These are phyloP conservation scores for Boletus insuetus DNA, from an alignment of 768 basidiomycete species.

Conservation along the genomic window DNA sequence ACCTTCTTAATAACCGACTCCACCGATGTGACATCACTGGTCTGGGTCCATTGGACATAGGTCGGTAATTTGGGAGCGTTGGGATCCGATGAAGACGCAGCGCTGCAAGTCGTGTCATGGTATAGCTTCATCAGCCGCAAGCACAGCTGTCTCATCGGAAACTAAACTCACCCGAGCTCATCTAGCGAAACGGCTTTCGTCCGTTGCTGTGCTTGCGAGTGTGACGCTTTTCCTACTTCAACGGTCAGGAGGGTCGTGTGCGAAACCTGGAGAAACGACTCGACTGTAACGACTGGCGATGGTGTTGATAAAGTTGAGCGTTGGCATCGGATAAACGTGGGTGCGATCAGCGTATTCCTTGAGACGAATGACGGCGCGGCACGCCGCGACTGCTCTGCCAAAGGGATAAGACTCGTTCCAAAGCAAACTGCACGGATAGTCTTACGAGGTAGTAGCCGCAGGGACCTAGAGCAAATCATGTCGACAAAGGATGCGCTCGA, in stretches of 20 bases:
- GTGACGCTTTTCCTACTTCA: conserved; percentile 14
- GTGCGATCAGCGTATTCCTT: conserved; percentile 46
- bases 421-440: background rate
- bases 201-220: conserved; percentile 5
- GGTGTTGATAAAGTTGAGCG: conserved; percentile 22
- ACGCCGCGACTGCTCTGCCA: conserved; percentile 44
- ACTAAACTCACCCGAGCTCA: conserved; percentile 13
- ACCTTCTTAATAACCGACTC: conserved; percentile 5
- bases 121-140: background rate
- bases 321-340: conserved; percentile 13
- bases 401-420: conserved; percentile 3
- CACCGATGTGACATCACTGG: conserved; percentile 1
- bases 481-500: background rate
- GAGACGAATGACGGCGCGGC: conserved; percentile 64
- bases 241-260: background rate
- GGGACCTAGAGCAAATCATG: conserved; percentile 43
- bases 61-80: conserved; percentile 15
- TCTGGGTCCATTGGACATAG: conserved; percentile 12
- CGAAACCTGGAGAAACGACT: background rate
- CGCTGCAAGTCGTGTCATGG: conserved; percentile 1
- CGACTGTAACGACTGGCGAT: conserved; percentile 19
- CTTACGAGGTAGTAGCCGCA: conserved; percentile 63
- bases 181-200: conserved; percentile 18
- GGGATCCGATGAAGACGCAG: conserved; percentile 6
- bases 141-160: background rate